Evolutionary conservation across 192 early-diverging fungal genomes (phyloP), one percentile per base, ranked within the genome.

Genomic region (Backusella circina): DNA sequence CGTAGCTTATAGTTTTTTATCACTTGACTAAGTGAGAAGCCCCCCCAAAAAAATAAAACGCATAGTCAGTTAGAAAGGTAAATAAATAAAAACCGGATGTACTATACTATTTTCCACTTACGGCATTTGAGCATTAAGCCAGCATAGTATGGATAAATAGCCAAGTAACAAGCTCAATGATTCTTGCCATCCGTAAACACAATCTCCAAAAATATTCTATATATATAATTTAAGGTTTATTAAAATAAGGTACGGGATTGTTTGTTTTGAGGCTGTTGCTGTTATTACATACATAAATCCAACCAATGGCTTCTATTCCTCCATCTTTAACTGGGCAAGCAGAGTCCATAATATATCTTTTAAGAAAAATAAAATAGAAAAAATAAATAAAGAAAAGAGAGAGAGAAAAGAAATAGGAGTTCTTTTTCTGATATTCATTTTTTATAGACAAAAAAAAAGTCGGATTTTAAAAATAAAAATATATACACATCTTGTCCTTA

Each of bases 71-170:
- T 26, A 61, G 13, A 61, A 61, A 28, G 18, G 9, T 23, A 61
- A 9, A 28, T 23, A 28, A 61, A 61, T n/a, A 51, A 51, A 2
- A 12, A 15, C 12, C n/a, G 41, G 3, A 28, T 61, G 12, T n/a
- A 3, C 4, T 61, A 10, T 12, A 61, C 5, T 10, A 9, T 33
- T 73, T 32, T 47, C 47, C 31, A 90, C 85, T 80, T 91, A 91
- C 81, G 91, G 91, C 67, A 91, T 82, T 83, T 92, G 91, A 26
- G 91, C 91, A 79, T 88, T 91, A 30, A 92, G 57, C 91, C 91
- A 92, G 73, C 84, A 90, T 26, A 82, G 69, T 61, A 92, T 88
- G 1, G 90, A 91, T 8, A 83, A 32, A 70, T 90, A 91, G 10
- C 90, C 78, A 26, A 88, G 51, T 28, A 88, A 21, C 13, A 84